Evolutionary conservation across 2,329 filamentous ascomycete species (phyloP).

Genomic region (Cladosporium sphaerospermum): DNA sequence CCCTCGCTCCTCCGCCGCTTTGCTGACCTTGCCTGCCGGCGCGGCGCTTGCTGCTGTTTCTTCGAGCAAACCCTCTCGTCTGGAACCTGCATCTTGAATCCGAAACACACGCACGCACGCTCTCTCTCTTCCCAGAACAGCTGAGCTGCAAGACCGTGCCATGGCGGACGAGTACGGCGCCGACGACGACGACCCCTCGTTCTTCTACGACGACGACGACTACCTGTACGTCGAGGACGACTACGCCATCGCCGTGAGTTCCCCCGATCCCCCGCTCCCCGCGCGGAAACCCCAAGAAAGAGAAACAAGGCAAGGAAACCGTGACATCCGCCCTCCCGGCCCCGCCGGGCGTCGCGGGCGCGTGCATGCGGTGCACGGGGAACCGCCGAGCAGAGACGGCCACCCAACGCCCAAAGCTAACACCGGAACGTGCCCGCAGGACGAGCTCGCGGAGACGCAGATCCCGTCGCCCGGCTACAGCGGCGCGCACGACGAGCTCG

Average conservation of each 20-base stretch:
- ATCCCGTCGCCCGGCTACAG: slow-evolving; percentile 38
- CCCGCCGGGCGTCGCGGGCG: slow-evolving; percentile 8
- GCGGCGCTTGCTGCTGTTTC: too few relatives aligned
- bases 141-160: neutral
- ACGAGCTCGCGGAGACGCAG: slow-evolving; percentile 45
- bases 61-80: too few relatives aligned
- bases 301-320: too few relatives aligned
- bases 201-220: slow-evolving; percentile 34
- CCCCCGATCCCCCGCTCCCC: neutral
- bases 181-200: slow-evolving; percentile 17
- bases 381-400: neutral
- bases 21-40: too few relatives aligned
- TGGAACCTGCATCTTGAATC: too few relatives aligned
- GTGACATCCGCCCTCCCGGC: neutral
- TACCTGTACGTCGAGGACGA: slow-evolving; percentile 45
- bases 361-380: slow-evolving; percentile 1
- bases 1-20: too few relatives aligned
- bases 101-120: too few relatives aligned
- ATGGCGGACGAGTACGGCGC: slow-evolving; percentile 35
- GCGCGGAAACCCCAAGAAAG: neutral
- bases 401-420: neutral
- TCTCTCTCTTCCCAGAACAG: too few relatives aligned
- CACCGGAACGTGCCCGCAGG: slow-evolving; percentile 23
- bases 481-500: slow-evolving; percentile 28
- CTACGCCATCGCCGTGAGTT: slow-evolving; percentile 32